Conservation (phyloP, 176 grass and related monocot genomes). For the Microstegium vimineum region DNA sequence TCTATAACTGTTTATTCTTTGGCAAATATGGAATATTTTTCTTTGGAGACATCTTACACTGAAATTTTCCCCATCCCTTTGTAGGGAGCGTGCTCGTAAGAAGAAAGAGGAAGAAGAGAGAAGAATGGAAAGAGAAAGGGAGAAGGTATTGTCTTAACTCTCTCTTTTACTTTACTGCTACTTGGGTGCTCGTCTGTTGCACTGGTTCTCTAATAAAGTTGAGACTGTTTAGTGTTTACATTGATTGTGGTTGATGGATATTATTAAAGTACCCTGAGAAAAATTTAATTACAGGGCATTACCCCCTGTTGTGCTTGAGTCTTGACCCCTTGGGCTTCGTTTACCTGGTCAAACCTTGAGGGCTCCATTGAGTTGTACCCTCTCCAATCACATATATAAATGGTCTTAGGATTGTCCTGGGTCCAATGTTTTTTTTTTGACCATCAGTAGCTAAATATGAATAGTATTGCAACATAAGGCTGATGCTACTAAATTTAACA, state of each 20-base stretch:
- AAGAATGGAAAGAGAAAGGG: slow-evolving; percentile 95
- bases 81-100: slow-evolving; percentile 82
- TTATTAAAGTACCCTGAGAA: too few species aligned
- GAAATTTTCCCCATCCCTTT: background rate
- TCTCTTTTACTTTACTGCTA: background rate
- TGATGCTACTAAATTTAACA: too few species aligned
- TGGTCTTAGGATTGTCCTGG: too few species aligned
- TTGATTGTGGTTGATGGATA: background rate
- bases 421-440: too few species aligned
- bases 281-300: too few species aligned
- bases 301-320: background rate
- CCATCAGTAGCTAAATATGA: too few species aligned
- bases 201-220: background rate
- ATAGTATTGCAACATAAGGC: too few species aligned
- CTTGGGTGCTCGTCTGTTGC: background rate
- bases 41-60: background rate
- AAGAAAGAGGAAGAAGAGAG: slow-evolving; percentile 99
- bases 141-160: slow-evolving; percentile 57
- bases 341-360: background rate
- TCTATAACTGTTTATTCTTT: background rate
- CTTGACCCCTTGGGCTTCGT: background rate
- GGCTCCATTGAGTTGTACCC: background rate
- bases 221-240: background rate
- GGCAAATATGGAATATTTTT: background rate
- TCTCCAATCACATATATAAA: background rate